A percentile compares a stretch with the other conserved stretches of the same genome.
Evolutionary conservation across 208 protist genomes (phyloP).

Genomic region (Leishmania arabica): DNA sequence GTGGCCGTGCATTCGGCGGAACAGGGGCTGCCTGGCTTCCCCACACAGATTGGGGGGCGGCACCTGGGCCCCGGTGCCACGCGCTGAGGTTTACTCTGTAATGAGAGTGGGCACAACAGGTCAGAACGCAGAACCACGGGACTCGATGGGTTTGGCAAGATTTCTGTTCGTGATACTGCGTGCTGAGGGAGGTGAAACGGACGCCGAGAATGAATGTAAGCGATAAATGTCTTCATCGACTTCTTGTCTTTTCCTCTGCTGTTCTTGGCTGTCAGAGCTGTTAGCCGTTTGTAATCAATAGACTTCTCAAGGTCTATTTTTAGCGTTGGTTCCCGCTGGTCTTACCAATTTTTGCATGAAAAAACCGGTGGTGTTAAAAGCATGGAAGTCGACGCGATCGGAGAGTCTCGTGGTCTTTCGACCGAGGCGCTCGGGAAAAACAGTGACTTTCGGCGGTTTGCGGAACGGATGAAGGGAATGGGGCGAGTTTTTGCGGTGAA

Average conservation of each 20-base stretch:
- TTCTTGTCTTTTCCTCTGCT: background rate
- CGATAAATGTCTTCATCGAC: background rate
- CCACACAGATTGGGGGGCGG: background rate
- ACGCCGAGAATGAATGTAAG: too few relatives aligned
- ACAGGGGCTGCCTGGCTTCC: background rate
- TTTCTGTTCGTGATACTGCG: background rate
- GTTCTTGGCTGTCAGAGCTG: background rate
- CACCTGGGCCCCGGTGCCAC: background rate
- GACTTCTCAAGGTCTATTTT: background rate
- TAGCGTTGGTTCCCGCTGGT: background rate
- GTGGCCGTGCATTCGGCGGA: background rate
- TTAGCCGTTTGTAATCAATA: background rate
- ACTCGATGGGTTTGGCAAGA: background rate
- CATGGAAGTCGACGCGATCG: background rate
- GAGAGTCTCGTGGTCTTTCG: conserved; percentile 12
- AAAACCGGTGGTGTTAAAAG: conserved; percentile 6
- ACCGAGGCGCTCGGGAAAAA: conserved; percentile 29
- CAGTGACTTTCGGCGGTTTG: conserved; percentile 34
- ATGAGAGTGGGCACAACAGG: background rate
- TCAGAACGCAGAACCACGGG: too few relatives aligned
- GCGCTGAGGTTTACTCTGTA: background rate
- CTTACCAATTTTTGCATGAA: background rate
- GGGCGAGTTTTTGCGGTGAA: conserved; percentile 28
- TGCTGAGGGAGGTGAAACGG: background rate
- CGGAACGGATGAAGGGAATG: conserved; percentile 31